A percentile compares a stretch with the other conserved stretches of the same genome.
phyloP scores from a whole-genome alignment of 2,329 filamentous ascomycete genomes.

The Exophiala aquamarina region DNA sequence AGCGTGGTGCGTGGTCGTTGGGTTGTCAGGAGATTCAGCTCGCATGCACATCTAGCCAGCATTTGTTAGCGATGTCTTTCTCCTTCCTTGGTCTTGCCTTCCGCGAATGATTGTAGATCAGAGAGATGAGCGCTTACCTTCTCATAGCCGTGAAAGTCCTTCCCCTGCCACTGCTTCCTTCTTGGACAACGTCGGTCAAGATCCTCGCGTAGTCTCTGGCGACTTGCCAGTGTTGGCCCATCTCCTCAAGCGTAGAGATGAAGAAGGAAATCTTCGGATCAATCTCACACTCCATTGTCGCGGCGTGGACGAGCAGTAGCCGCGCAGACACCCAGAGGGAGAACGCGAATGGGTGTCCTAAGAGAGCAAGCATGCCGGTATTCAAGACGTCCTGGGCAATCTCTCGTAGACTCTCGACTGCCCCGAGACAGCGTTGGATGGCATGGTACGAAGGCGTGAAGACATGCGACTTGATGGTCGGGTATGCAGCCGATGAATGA shows the following conservation, averaged over 20 bases:
- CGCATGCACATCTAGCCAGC: constrained; percentile 39
- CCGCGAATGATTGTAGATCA: background rate
- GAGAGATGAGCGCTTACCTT: constrained; percentile 68
- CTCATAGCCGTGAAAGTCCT: constrained; percentile 90
- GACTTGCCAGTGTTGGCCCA: constrained; percentile 84
- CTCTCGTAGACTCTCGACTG: constrained; percentile 78
- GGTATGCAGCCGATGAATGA: constrained; percentile 89
- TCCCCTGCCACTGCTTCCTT: constrained; percentile 48
- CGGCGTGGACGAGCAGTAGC: constrained; percentile 82
- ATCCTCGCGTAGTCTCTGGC: constrained; percentile 78
- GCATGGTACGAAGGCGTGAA: constrained; percentile 85
- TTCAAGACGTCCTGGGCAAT: constrained; percentile 76
- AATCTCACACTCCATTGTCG: constrained; percentile 57
- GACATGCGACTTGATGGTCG: constrained; percentile 81
- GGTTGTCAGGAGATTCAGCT: constrained; percentile 85
- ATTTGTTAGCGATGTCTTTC: background rate
- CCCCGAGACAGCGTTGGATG: constrained; percentile 76
- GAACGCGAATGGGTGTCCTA: constrained; percentile 90
- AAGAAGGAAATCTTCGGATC: constrained; percentile 78
- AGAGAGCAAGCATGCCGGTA: constrained; percentile 71
- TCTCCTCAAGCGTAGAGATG: constrained; percentile 75
- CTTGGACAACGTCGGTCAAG: constrained; percentile 79
- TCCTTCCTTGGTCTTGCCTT: background rate
- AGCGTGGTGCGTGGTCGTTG: constrained; percentile 60
- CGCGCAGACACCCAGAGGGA: constrained; percentile 79